Base-by-base conservation (phyloP, 1,284 basidiomycete species). In the Gymnopus androsaceus region DNA sequence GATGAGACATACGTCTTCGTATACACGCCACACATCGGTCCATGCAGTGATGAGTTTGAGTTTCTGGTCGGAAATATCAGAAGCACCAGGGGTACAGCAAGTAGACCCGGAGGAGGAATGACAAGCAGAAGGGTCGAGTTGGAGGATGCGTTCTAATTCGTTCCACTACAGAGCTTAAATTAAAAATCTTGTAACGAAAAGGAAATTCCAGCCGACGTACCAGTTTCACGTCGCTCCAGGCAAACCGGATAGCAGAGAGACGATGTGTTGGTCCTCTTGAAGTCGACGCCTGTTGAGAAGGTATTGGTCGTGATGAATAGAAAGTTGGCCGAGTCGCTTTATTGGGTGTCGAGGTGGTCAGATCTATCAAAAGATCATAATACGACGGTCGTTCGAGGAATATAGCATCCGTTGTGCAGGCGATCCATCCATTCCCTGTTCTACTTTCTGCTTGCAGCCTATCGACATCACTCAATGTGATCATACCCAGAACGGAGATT, bases 371-470 rank as follows among this genome's bases (percentile, higher is more conserved):
- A 4, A 92, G 75, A 67, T 92, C 90, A 64, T 90, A 92, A 63
- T 82, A 82, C 2, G 80, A 72, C 1, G 89, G 86, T 66, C 85
- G 89, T 62, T 92, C 90, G 25, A 90, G 74, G 71, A 89, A 91
- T 17, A 92, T 82, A 2, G 88, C 85, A 60, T 92, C 90, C 0
- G 90, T 90, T 8, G 90, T 92, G 82, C 89, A 92, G 30, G 90
- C 90, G 53, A 92, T 82, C 88, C 88, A 92, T 12, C 90, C 89
- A 9, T 78, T 73, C 0, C 86, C 87, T 1, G 71, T 75, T 61
- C 74, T 70, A 38, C 78, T 76, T 63, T 86, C 87, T 12, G 72
- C 67, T 46, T 78, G 72, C 48, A 92, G 67, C 57, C 80, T 78
- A 59, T 84, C 82, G 31, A 90, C 67, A 64, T 92, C 90, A 40